Conservation (phyloP, 2,329 filamentous ascomycete species). For the Cladobotryum mycophilum region DNA sequence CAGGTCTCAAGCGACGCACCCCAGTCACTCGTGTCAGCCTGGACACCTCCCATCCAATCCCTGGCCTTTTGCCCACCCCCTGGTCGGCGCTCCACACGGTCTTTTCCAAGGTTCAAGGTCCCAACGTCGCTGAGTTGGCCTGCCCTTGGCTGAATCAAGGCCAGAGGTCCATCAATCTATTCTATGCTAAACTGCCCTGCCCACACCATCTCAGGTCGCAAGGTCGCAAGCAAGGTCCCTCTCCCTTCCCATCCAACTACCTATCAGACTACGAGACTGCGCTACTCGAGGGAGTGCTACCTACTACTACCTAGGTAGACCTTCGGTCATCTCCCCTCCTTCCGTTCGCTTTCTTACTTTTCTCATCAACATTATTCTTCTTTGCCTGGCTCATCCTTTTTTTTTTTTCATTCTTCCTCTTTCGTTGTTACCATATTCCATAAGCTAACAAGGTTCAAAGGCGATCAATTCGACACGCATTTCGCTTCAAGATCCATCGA, state of each 20-base stretch:
- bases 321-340: constrained; percentile 15
- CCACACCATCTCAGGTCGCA: constrained; percentile 5
- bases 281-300: constrained; percentile 6
- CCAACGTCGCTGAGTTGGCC: constrained; percentile 13
- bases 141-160: constrained; percentile 15
- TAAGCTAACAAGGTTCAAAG: neutral
- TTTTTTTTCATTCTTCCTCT: neutral
- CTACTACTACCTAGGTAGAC: constrained; percentile 6
- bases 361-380: constrained; percentile 11
- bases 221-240: neutral
- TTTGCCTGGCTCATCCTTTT: neutral
- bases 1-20: constrained; percentile 6
- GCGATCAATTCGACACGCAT: neutral
- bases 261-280: constrained; percentile 3
- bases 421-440: neutral
- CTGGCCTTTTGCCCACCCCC: constrained; percentile 8
- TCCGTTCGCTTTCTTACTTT: constrained; percentile 9
- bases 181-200: constrained; percentile 2
- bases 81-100: constrained; percentile 17
- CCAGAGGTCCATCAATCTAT: constrained; percentile 6
- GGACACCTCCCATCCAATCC: constrained; percentile 12
- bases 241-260: constrained; percentile 14
- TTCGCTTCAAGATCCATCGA: neutral
- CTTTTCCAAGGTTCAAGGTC: constrained; percentile 12
- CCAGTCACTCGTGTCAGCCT: constrained; percentile 13